Percentiles rank a stretch among this genome's conserved stretches.
phyloP scores from a whole-genome alignment of 495 filamentous ascomycete species.

The Cercophora sp. region DNA sequence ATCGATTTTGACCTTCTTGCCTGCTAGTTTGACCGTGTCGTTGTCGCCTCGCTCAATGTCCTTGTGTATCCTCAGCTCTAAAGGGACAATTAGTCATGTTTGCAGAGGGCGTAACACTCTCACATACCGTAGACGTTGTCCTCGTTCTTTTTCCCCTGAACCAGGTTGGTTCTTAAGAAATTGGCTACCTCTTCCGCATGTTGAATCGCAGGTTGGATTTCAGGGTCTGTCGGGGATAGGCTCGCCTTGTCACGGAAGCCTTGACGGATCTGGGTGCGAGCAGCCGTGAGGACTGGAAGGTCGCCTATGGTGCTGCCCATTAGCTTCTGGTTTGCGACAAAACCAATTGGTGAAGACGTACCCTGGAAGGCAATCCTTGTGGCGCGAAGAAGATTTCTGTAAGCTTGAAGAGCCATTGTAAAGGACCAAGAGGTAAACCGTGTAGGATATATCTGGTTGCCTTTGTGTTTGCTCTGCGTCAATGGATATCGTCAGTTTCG shows the following conservation, averaged over 20 bases:
- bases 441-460: no score
- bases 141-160: conserved; percentile 70
- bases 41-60: conserved; percentile 91
- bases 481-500: no score
- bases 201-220: conserved; percentile 51
- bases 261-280: conserved; percentile 63
- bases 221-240: conserved; percentile 50
- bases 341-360: conserved; percentile 30
- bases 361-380: conserved; percentile 80
- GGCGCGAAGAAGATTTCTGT: conserved; percentile 78
- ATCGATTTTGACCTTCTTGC: conserved; percentile 40
- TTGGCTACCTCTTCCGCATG: conserved; percentile 80
- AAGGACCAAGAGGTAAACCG: no score
- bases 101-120: no score
- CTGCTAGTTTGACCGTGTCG: conserved; percentile 66
- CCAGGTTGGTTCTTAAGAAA: conserved; percentile 77
- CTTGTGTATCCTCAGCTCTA: conserved; percentile 83
- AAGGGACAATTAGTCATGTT: not conserved
- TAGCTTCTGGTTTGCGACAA: not conserved
- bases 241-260: conserved; percentile 64
- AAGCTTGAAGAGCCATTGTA: conserved; percentile 66
- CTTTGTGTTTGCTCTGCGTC: no score
- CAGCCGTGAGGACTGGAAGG: conserved; percentile 57
- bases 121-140: conserved; percentile 56
- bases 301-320: conserved; percentile 55